Percentiles rank a stretch among this genome's conserved stretches.
phyloP scores from a whole-genome alignment of 2,329 filamentous ascomycete species.

The Hypoxylon sp. region DNA sequence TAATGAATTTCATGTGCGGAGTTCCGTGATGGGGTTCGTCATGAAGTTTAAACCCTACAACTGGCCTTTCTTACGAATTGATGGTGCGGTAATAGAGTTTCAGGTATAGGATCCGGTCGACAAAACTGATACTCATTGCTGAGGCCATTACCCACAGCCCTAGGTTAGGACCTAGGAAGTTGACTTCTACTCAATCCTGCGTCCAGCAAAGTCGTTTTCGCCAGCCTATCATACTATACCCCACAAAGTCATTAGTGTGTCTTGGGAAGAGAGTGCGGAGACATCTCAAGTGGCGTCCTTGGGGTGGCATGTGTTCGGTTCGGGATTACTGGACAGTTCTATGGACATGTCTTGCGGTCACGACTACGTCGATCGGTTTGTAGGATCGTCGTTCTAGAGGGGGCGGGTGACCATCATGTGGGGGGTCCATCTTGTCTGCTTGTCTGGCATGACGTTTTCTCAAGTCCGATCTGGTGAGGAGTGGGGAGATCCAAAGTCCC shows the following conservation, averaged over 20 bases:
- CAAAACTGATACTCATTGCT: neutral
- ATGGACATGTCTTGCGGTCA: slow-evolving; percentile 6
- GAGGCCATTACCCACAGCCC: too few species aligned
- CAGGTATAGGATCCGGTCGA: too few species aligned
- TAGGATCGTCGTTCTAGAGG: slow-evolving; percentile 33
- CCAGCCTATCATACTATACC: neutral
- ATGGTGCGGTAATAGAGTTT: too few species aligned
- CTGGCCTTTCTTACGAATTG: too few species aligned
- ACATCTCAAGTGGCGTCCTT: neutral
- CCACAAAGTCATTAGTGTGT: neutral
- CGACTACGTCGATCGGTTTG: slow-evolving; percentile 4
- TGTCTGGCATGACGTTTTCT: slow-evolving; percentile 21
- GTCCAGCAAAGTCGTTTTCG: too few species aligned
- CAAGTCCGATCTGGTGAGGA: slow-evolving; percentile 16
- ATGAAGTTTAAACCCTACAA: too few species aligned
- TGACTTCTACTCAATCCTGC: too few species aligned
- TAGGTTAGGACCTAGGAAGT: neutral
- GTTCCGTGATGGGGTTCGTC: too few species aligned
- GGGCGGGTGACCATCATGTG: slow-evolving; percentile 26
- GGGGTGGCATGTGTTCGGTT: slow-evolving; percentile 1
- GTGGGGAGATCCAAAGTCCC: neutral
- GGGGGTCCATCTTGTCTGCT: slow-evolving; percentile 13
- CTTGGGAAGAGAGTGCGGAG: neutral
- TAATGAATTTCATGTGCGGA: too few species aligned
- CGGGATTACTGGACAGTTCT: neutral